Conservation (phyloP, 768 basidiomycete species). For the Coprinopsis strossmayeri region DNA sequence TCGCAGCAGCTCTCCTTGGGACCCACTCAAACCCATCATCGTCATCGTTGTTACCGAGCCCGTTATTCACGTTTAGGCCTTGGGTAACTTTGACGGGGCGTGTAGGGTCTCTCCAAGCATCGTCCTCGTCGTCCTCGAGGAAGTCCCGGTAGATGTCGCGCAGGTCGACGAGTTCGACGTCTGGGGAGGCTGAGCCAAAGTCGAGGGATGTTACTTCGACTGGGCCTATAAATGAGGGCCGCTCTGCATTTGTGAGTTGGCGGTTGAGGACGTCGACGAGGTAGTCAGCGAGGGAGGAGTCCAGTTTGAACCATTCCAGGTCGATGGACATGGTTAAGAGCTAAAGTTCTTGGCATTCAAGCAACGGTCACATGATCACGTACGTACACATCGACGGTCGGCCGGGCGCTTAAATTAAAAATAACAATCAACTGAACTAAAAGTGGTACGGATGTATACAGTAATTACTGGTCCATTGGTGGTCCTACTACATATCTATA, state of each 20-base stretch:
- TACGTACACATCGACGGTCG: no score
- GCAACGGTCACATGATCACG: no score
- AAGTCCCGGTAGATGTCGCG: slow-evolving; percentile 95
- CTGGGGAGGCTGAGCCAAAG: slow-evolving; percentile 78
- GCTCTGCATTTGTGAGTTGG: slow-evolving; percentile 59
- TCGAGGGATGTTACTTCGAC: slow-evolving; percentile 81
- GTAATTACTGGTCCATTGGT: no score
- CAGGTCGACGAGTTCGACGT: slow-evolving; percentile 86
- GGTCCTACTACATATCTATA: no score
- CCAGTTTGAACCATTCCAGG: slow-evolving; percentile 85
- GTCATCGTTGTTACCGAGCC: slow-evolving; percentile 42
- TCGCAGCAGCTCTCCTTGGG: slow-evolving; percentile 52
- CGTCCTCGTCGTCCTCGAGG: slow-evolving; percentile 75
- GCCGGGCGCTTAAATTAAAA: no score
- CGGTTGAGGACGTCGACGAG: slow-evolving; percentile 74
- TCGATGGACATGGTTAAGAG: slow-evolving; percentile 85
- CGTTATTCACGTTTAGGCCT: slow-evolving; percentile 18
- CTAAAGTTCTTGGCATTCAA: no score
- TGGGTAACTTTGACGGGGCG: slow-evolving; percentile 44
- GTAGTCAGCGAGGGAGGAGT: slow-evolving; percentile 58
- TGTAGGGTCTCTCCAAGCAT: slow-evolving; percentile 29
- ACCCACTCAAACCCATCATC: slow-evolving; percentile 86
- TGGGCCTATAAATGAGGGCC: slow-evolving; percentile 95
- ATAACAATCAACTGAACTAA: no score
- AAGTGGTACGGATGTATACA: no score